Percentiles rank a stretch among this genome's conserved stretches.
Evolutionary conservation across 495 filamentous ascomycete genomes (phyloP).

Genomic region (Immersiella caudata): DNA sequence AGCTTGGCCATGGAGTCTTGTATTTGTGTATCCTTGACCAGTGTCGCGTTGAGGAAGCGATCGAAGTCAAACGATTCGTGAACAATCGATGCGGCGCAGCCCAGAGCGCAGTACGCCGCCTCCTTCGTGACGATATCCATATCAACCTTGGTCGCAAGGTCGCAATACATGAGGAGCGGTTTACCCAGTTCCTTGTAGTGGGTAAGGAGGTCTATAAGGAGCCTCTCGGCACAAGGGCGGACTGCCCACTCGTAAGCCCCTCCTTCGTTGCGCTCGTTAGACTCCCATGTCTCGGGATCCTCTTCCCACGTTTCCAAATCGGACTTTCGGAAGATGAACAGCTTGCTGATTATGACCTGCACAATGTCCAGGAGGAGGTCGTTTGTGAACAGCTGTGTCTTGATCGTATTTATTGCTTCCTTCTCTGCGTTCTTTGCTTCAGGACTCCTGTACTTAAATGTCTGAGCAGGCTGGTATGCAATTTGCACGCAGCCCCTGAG

Average conservation of each 20-base stretch:
- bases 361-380: slow-evolving; percentile 76
- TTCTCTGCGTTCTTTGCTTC: slow-evolving; percentile 71
- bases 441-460: slow-evolving; percentile 75
- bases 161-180: slow-evolving; percentile 78
- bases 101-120: slow-evolving; percentile 90
- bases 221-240: slow-evolving; percentile 85
- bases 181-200: slow-evolving; percentile 78
- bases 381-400: slow-evolving; percentile 70
- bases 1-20: slow-evolving; percentile 77
- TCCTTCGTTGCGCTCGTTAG: slow-evolving; percentile 74
- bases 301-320: slow-evolving; percentile 91
- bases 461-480: slow-evolving; percentile 75
- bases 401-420: slow-evolving; percentile 64
- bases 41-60: slow-evolving; percentile 68
- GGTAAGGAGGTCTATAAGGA: slow-evolving; percentile 88
- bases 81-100: slow-evolving; percentile 78
- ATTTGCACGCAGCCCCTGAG: slow-evolving; percentile 83
- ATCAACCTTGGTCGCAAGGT: slow-evolving; percentile 65
- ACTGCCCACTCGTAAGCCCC: slow-evolving; percentile 87
- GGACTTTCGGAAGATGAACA: slow-evolving; percentile 82
- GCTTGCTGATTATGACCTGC: slow-evolving; percentile 78
- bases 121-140: slow-evolving; percentile 83
- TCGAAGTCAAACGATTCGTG: slow-evolving; percentile 76
- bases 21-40: slow-evolving; percentile 79
- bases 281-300: slow-evolving; percentile 91